A percentile compares a stretch with the other conserved stretches of the same genome.
Evolutionary conservation across 163 green algal genomes (phyloP).

Genomic region (Scenedesmus sp.): DNA sequence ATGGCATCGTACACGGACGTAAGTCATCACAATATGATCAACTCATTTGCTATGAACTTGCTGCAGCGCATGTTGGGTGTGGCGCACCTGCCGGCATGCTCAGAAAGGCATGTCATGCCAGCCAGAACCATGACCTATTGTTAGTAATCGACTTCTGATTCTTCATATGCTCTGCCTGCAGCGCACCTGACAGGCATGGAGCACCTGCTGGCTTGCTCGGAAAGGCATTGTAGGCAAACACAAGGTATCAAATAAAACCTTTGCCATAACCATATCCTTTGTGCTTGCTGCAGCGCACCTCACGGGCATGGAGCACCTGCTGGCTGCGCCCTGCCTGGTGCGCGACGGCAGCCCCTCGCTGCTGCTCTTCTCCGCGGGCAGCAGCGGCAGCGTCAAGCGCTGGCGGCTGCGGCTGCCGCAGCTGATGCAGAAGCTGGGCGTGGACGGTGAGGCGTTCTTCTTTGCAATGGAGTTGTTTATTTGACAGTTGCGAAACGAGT

Average conservation of each 20-base stretch:
- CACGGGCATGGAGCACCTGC: not conserved
- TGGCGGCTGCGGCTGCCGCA: not conserved
- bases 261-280: not conserved
- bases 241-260: not conserved
- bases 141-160: too few relatives aligned
- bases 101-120: too few relatives aligned
- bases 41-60: too few relatives aligned
- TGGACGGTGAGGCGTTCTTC: too few relatives aligned
- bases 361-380: not conserved
- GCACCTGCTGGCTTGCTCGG: not conserved
- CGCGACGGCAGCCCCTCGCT: not conserved
- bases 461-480: too few relatives aligned
- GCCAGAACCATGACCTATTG: too few relatives aligned
- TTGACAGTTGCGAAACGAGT: too few relatives aligned
- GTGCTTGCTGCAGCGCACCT: not conserved
- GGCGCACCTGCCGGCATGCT: too few relatives aligned
- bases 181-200: not conserved
- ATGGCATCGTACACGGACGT: too few relatives aligned
- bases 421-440: not conserved
- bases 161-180: not conserved
- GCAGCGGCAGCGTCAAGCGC: slow-evolving; percentile 3
- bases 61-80: too few relatives aligned
- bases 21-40: too few relatives aligned
- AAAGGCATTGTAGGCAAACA: not conserved
- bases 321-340: not conserved